phyloP scores from a whole-genome alignment of 345 rosid species.

The Linum trigynum region DNA sequence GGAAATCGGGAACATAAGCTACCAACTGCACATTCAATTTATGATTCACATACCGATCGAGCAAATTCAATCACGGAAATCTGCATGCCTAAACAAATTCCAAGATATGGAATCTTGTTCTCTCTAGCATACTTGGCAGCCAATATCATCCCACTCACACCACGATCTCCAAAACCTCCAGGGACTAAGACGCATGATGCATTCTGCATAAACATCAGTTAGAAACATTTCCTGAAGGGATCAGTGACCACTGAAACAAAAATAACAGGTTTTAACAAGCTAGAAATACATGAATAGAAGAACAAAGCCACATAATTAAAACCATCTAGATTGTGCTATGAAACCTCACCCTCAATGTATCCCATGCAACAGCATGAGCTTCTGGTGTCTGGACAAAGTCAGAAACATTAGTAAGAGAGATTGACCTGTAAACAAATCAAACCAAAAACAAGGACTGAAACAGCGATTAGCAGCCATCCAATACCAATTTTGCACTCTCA shows the following conservation, averaged over 20 bases:
- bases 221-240: background rate
- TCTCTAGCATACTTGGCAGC: slow-evolving; percentile 33
- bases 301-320: background rate
- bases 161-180: slow-evolving; percentile 33
- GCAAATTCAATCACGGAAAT: slow-evolving; percentile 28
- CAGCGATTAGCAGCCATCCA: slow-evolving; percentile 2
- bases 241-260: background rate
- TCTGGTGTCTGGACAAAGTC: slow-evolving; percentile 21
- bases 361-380: slow-evolving; percentile 30
- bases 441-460: too few relatives aligned
- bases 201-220: slow-evolving; percentile 14
- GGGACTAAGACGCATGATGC: slow-evolving; percentile 26
- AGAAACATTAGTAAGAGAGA: background rate
- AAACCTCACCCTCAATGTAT: slow-evolving; percentile 22
- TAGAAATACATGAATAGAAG: background rate
- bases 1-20: background rate
- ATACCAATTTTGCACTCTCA: slow-evolving; percentile 24
- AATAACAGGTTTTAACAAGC: background rate
- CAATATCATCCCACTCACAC: slow-evolving; percentile 28
- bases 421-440: background rate
- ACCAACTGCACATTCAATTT: slow-evolving; percentile 5
- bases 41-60: slow-evolving; percentile 30
- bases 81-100: slow-evolving; percentile 32
- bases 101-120: slow-evolving; percentile 26
- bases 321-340: background rate